phyloP scores from a whole-genome alignment of 2,329 filamentous ascomycete species.

The Penicillium sp. region DNA sequence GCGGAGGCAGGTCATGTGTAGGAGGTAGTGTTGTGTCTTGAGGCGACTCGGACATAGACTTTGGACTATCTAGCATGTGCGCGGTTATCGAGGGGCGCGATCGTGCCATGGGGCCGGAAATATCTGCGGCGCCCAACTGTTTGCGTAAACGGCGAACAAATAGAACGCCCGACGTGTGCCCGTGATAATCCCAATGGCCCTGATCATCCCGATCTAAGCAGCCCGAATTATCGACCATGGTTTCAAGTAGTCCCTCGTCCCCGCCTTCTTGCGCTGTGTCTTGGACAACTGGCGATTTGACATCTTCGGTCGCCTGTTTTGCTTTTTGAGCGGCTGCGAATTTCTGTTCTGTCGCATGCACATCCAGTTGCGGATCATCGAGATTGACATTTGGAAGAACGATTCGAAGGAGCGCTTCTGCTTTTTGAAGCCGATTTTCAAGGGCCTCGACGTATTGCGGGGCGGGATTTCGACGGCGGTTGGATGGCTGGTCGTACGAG shows the following conservation, averaged over 20 bases:
- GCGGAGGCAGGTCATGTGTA: constrained; percentile 67
- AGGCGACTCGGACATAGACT: constrained; percentile 63
- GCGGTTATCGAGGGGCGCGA: constrained; percentile 46
- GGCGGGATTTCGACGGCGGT: constrained; percentile 82
- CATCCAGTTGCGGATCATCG: constrained; percentile 79
- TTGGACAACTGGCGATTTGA: constrained; percentile 22
- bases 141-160: constrained; percentile 86
- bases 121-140: constrained; percentile 68
- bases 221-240: constrained; percentile 92
- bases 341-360: constrained; percentile 67
- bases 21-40: constrained; percentile 54
- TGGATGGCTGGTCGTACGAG: constrained; percentile 93
- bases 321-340: constrained; percentile 47
- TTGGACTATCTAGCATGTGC: constrained; percentile 68
- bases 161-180: constrained; percentile 84
- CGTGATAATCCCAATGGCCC: constrained; percentile 93
- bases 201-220: constrained; percentile 87
- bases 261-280: constrained; percentile 42
- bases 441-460: constrained; percentile 91
- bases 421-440: constrained; percentile 77
- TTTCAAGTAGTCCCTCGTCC: constrained; percentile 74
- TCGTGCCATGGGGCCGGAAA: constrained; percentile 54
- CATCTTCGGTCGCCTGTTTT: constrained; percentile 18
- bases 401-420: constrained; percentile 73
- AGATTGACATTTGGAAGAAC: constrained; percentile 82